These are phyloP conservation scores for Chernovozyma aurita DNA, from an alignment of 1,139 yeast genomes.

Conservation along the genomic window DNA sequence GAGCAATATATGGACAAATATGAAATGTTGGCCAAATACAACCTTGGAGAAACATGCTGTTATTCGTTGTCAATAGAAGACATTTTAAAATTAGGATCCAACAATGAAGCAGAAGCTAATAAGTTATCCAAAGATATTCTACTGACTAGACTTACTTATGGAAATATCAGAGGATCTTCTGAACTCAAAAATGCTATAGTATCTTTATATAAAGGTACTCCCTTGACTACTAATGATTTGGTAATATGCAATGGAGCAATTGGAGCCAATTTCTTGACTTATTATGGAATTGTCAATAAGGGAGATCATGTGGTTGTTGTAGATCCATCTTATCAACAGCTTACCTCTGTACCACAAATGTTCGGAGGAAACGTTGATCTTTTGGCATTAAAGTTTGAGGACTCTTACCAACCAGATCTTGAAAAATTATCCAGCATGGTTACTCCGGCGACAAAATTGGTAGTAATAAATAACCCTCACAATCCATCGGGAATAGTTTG, in stretches of 20 bases:
- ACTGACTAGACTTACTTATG: constrained; percentile 36
- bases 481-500: constrained; percentile 53
- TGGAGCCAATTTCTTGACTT: constrained; percentile 49
- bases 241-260: constrained; percentile 56
- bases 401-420: constrained; percentile 35
- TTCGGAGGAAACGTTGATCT: constrained; percentile 34
- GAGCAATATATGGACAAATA: constrained; percentile 55
- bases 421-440: constrained; percentile 24
- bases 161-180: constrained; percentile 45
- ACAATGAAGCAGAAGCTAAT: constrained; percentile 1
- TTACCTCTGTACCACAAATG: constrained; percentile 45
- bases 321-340: constrained; percentile 51
- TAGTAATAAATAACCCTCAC: constrained; percentile 51
- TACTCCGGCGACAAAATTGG: constrained; percentile 35
- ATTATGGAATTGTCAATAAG: constrained; percentile 43
- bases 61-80: constrained; percentile 40
- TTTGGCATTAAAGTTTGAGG: constrained; percentile 27
- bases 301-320: constrained; percentile 49
- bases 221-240: constrained; percentile 9
- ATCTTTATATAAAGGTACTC: constrained; percentile 23
- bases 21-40: constrained; percentile 36
- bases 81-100: constrained; percentile 21
- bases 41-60: constrained; percentile 55
- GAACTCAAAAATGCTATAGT: constrained; percentile 34
- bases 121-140: constrained; percentile 10